phyloP scores from a whole-genome alignment of 2,329 filamentous ascomycete genomes.

The Cladosporium sp. region DNA sequence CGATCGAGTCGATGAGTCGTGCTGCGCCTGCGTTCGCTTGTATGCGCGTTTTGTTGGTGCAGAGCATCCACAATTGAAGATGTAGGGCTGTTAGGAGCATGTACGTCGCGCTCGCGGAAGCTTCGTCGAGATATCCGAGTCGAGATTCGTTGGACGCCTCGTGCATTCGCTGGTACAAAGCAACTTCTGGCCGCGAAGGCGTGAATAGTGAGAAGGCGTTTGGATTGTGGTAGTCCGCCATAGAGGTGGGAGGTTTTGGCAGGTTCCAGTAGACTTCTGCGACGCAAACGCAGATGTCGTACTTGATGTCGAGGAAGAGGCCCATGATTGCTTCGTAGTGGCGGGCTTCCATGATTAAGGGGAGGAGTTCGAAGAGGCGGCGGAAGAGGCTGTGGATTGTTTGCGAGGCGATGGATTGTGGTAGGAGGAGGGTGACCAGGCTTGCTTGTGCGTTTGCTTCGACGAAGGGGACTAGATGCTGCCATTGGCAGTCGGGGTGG shows the following conservation, averaged over 20 bases:
- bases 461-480: background rate
- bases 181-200: background rate
- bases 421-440: background rate
- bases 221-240: background rate
- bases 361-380: background rate
- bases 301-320: background rate
- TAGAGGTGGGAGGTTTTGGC: background rate
- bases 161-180: background rate
- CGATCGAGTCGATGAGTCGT: background rate
- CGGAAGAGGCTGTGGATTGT: background rate
- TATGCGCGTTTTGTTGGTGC: background rate
- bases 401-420: background rate
- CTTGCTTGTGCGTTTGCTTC: background rate
- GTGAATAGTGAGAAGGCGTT: background rate
- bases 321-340: background rate
- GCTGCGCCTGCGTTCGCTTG: background rate
- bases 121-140: background rate
- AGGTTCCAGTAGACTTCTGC: background rate
- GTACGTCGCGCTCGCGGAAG: background rate
- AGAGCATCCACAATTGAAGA: background rate
- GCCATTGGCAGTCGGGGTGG: background rate
- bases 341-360: background rate
- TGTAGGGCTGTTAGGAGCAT: background rate
- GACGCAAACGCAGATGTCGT: background rate
- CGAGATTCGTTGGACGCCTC: background rate